Evolutionary conservation across 2,329 filamentous ascomycete species (phyloP), one percentile per base, ranked within the genome.

Genomic region (Arthrobotrys sinensis): DNA sequence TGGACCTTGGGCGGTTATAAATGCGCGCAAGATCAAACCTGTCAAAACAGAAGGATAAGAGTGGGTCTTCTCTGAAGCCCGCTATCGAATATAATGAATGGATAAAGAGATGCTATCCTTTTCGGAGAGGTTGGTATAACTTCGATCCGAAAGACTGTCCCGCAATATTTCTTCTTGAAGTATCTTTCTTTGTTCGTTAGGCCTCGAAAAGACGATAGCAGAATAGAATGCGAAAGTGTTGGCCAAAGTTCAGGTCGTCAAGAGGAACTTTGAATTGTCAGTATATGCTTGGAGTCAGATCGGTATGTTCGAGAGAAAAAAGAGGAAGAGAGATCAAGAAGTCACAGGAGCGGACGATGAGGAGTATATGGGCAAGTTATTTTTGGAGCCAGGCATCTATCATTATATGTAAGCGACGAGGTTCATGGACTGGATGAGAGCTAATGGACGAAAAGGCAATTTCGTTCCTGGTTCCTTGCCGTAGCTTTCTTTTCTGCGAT

Each of bases 11-110:
- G 66, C 60, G 48, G 60, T 34, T 63, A 38, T 40, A 62, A 77
- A 77, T 55, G 73, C 73, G 60, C 48, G 60, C 73, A 67, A 77
- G 73, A 63, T 77, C 60, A 67, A 71, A 78, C 65, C 67, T 63
- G 45, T 72, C 46, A 14, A 70, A 70, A 67, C 63, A 53, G 40
- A 87, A 85, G 83, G 89, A 86, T 84, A 87, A 85, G 24, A 4
- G 81, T 87, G 82, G 55, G 83, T 81, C 77, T 81, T 82, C 63
- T 62, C 86, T 50, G 87, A 87, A 80, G 85, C 86, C 48, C 89
- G 67, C 72, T 48, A 80, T 63, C 8, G 76, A 65, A 62, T 62
- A 53, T 21, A 68, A 60, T 66, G 60, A 63, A 62, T 70, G 4
- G 21, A 40, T 40, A 46, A 72, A 80, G 64, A 73, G 40, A 78